phyloP scores from a whole-genome alignment of 768 basidiomycete species.

The Pholiota microspora region DNA sequence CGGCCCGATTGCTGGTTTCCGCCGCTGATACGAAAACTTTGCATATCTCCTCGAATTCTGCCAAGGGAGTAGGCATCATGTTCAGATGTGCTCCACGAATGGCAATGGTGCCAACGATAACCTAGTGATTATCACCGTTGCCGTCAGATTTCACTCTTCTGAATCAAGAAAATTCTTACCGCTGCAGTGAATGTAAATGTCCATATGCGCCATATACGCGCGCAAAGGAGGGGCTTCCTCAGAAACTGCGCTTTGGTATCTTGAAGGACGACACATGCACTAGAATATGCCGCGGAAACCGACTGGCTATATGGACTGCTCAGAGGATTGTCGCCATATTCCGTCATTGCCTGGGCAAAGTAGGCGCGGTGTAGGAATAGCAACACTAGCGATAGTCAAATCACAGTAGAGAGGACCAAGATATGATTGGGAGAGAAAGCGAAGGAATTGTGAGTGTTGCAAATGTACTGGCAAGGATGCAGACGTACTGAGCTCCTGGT shows the following conservation, averaged over 20 bases:
- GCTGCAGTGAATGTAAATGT: conserved; percentile 53
- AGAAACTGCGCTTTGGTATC: conserved; percentile 38
- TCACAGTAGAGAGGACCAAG: no score
- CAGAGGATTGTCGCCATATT: conserved; percentile 45
- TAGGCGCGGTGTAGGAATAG: conserved; percentile 55
- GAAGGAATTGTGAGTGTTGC: no score
- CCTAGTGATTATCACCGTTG: conserved; percentile 24
- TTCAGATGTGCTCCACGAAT: conserved; percentile 41
- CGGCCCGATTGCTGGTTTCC: conserved; percentile 46
- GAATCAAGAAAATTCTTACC: conserved; percentile 30
- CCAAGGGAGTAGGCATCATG: conserved; percentile 43
- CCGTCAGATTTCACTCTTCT: neutral
- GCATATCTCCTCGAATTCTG: conserved; percentile 46
- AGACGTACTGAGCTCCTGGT: conserved; percentile 43
- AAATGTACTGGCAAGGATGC: neutral
- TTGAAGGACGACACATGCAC: conserved; percentile 45
- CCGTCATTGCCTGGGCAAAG: conserved; percentile 55
- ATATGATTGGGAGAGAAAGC: neutral
- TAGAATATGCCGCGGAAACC: conserved; percentile 49
- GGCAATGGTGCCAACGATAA: conserved; percentile 55
- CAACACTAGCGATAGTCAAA: conserved; percentile 35
- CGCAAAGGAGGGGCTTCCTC: conserved; percentile 42
- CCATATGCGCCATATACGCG: conserved; percentile 62
- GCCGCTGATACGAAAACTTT: conserved; percentile 43
- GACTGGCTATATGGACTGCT: conserved; percentile 48